Conservation (phyloP, 345 rosid species). For the Linum usitatissimum region DNA sequence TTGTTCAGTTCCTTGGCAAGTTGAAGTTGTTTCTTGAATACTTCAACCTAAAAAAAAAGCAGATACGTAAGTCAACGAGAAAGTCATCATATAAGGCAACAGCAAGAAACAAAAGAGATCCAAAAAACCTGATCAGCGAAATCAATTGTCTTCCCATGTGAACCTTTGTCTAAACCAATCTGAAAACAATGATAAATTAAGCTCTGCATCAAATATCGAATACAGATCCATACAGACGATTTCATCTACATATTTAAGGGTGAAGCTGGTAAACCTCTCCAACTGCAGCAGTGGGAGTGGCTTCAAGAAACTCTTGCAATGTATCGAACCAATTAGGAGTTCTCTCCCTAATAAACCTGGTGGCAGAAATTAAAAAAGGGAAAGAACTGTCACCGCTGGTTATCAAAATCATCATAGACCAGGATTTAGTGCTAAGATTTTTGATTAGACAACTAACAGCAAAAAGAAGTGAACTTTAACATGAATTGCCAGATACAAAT, state of each 20-base stretch:
- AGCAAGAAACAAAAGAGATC: background rate
- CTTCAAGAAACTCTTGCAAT: constrained; percentile 51
- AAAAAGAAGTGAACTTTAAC: too few relatives aligned
- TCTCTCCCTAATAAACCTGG: constrained; percentile 58
- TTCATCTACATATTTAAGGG: background rate
- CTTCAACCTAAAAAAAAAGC: constrained; percentile 34
- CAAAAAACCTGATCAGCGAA: constrained; percentile 57
- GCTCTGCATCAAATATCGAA: background rate
- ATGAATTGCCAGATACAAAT: background rate
- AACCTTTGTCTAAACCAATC: constrained; percentile 94
- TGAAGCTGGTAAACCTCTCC: constrained; percentile 52
- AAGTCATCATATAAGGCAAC: background rate
- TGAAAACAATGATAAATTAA: constrained; percentile 14
- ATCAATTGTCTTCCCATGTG: constrained; percentile 61
- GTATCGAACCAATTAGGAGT: constrained; percentile 62
- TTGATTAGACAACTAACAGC: background rate
- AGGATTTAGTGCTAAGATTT: background rate
- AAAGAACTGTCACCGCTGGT: background rate
- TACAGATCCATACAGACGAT: background rate
- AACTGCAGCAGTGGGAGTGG: constrained; percentile 77
- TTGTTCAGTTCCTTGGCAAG: constrained; percentile 74
- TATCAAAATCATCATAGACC: background rate
- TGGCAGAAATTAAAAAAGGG: background rate
- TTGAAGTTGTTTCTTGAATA: constrained; percentile 67
- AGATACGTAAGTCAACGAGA: too few relatives aligned